These are phyloP conservation scores for Fusarium sp. DNA, from an alignment of 2,329 filamentous ascomycete species.

Conservation along the genomic window DNA sequence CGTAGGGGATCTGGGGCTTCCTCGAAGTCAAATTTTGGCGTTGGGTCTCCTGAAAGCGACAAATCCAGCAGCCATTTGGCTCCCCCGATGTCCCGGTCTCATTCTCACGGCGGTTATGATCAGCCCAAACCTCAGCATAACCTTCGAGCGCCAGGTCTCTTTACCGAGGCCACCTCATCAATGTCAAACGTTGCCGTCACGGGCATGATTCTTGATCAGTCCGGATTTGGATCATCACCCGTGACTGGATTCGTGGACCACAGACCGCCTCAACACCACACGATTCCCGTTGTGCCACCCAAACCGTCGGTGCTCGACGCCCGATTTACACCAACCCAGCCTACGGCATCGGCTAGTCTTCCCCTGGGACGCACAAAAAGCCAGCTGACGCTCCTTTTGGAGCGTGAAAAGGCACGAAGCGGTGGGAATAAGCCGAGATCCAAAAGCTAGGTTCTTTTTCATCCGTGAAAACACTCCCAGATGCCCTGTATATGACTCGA, in stretches of 20 bases:
- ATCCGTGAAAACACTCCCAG: constrained; percentile 10
- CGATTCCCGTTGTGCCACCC: constrained; percentile 37
- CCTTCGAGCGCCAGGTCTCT: constrained; percentile 44
- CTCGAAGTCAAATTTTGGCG: constrained; percentile 37
- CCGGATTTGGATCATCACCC: constrained; percentile 48
- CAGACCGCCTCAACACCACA: constrained; percentile 38
- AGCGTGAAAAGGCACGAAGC: constrained; percentile 60
- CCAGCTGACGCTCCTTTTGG: constrained; percentile 68
- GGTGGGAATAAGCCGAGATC: constrained; percentile 44
- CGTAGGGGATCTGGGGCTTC: constrained; percentile 39
- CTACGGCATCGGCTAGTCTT: constrained; percentile 57
- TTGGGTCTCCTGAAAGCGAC: constrained; percentile 39
- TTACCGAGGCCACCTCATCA: constrained; percentile 53
- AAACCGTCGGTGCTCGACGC: constrained; percentile 49
- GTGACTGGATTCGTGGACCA: constrained; percentile 39
- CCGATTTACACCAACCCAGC: constrained; percentile 62
- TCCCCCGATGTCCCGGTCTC: constrained; percentile 49
- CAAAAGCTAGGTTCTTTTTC: constrained; percentile 40
- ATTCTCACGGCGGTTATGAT: constrained; percentile 48
- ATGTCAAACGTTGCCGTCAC: constrained; percentile 56
- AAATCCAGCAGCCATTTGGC: constrained; percentile 25
- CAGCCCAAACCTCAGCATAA: constrained; percentile 28
- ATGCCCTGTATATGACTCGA: constrained; percentile 18
- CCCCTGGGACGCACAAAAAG: constrained; percentile 70
- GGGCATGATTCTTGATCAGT: constrained; percentile 59